Evolutionary conservation across 2,329 filamentous ascomycete species (phyloP).

Genomic region (Aschersonia sp.): DNA sequence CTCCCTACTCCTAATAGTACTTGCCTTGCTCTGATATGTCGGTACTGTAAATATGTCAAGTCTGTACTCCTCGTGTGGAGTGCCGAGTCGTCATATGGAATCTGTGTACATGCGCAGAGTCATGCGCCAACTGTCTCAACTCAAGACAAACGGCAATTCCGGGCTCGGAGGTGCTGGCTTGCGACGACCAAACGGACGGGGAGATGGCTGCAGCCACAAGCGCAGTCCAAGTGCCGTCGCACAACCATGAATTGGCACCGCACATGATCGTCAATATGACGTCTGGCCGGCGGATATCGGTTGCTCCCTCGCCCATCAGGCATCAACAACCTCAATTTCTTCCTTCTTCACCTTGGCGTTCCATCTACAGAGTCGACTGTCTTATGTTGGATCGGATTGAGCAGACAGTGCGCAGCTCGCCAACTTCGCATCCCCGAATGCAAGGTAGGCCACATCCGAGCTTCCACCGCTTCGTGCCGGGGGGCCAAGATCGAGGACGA

Average conservation of each 20-base stretch:
- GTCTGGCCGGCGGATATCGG: not conserved
- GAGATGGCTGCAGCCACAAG: too few species aligned
- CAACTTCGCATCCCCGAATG: not conserved
- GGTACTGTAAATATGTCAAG: too few species aligned
- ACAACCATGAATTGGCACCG: not conserved
- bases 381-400: not conserved
- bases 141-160: too few species aligned
- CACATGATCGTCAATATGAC: not conserved
- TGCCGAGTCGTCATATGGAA: not conserved
- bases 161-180: not conserved
- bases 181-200: not conserved
- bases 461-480: not conserved
- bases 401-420: not conserved
- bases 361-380: not conserved
- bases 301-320: not conserved
- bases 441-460: not conserved
- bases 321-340: not conserved
- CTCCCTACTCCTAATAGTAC: not conserved
- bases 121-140: not conserved
- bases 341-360: not conserved
- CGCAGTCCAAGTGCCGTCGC: not conserved
- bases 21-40: not conserved
- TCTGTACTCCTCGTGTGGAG: not conserved
- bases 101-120: not conserved
- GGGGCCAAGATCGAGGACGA: not conserved